Evolutionary conservation across 176 grass and related monocot genomes (phyloP), one percentile per base, ranked within the genome.

Genomic region (Cenchrus purpureus): DNA sequence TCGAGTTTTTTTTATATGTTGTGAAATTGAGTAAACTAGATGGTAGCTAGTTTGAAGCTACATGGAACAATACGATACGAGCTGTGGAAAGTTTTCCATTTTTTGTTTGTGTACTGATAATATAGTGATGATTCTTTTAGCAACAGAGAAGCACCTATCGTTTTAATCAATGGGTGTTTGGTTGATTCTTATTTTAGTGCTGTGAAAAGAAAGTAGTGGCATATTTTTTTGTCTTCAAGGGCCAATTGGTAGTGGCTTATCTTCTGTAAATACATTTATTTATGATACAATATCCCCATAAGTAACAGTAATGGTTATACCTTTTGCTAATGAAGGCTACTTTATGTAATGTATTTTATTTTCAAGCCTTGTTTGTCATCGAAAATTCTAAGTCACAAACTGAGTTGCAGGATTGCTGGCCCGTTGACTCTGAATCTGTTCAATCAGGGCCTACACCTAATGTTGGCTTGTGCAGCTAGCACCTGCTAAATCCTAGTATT

Each of bases 261-360:
- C 32, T 8, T 66, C 32, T 84, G 82, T 66, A 66, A 65, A 67
- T 43, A 11, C 17, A 53, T 31, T 13, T 5, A 19, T 29, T 58
- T 68, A 58, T 68, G 34, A 58, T 48, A 83, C 34, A 83, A 40
- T 22, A 54, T 22, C 9, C 76, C n/a, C 50, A 12, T 76, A 50
- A 61, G 20, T 59, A 48, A 48, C 17, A 46, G 2, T 31, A 40
- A 73, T 37, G 46, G 40, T 13, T 51, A 51, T 40, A 4, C 11
- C 19, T 56, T 68, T 1, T 56, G 43, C 16, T 31, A 44, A 62
- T 34, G 20, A 12, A 57, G 16, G 37, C 20, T 82, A 58, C 2
- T 12, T 46, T 58, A 22, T 53, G 44, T 2, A 61, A 31, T 82
- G 60, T 58, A 56, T 57, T 57, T 48, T 82, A 3, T 50, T 73